phyloP scores from a whole-genome alignment of 2,329 filamentous ascomycete species.

The Bipolaris gigantea region DNA sequence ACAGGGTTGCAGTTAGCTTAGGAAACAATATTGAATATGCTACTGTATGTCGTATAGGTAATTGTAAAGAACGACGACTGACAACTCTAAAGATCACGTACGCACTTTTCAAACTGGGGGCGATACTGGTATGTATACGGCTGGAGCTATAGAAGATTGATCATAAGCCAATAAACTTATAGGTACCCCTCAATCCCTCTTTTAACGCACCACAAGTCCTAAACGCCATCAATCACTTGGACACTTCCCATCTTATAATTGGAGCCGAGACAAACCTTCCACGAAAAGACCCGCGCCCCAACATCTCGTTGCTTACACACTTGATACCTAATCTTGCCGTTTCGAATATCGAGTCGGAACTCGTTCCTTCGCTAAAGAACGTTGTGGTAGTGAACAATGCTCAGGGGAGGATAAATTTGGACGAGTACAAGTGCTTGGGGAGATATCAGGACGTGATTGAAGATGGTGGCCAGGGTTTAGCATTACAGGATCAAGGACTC shows the following conservation, averaged over 20 bases:
- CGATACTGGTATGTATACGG: constrained; percentile 64
- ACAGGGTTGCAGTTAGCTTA: constrained; percentile 81
- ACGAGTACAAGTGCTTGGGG: constrained; percentile 40
- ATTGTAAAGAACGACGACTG: constrained; percentile 1
- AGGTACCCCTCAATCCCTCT: constrained; percentile 86
- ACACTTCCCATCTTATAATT: constrained; percentile 73
- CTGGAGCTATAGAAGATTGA: too few species aligned
- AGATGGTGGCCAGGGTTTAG: constrained; percentile 45
- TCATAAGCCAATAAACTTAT: background rate
- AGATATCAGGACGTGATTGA: constrained; percentile 52
- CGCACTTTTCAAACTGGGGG: constrained; percentile 91
- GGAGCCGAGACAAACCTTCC: constrained; percentile 86
- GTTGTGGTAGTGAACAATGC: constrained; percentile 83
- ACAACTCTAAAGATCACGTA: constrained; percentile 62
- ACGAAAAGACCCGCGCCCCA: constrained; percentile 62
- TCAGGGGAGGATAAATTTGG: constrained; percentile 54
- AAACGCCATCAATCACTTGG: constrained; percentile 76
- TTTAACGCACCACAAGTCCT: constrained; percentile 81
- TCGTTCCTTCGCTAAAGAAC: constrained; percentile 68
- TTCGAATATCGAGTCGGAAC: constrained; percentile 54
- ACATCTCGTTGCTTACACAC: constrained; percentile 59
- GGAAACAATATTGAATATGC: constrained; percentile 86
- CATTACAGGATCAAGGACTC: constrained; percentile 55
- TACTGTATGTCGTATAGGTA: constrained; percentile 54
- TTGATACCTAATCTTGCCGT: constrained; percentile 54